phyloP scores from a whole-genome alignment of 75 land plant species.

The Gnetum montanum region DNA sequence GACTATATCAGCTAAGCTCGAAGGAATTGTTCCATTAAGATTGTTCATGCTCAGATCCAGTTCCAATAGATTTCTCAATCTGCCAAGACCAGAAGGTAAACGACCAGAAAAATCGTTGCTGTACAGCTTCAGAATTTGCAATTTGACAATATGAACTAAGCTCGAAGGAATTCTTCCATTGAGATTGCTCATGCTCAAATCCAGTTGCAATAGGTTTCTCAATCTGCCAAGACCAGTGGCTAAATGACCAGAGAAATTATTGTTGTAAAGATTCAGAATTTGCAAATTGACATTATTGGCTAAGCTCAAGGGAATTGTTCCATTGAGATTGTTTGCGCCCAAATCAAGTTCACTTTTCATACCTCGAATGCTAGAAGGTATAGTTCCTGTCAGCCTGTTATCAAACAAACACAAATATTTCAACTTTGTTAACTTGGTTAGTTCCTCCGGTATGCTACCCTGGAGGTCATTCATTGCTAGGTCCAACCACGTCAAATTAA shows the following conservation, averaged over 20 bases:
- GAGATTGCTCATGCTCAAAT: slow-evolving; percentile 3
- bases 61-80: slow-evolving; percentile 2
- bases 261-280: slow-evolving; percentile 17
- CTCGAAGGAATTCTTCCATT: slow-evolving; percentile 2
- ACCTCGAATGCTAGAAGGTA: slow-evolving; percentile 13
- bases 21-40: slow-evolving; percentile 24
- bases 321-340: slow-evolving; percentile 7
- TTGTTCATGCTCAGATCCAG: slow-evolving; percentile 9
- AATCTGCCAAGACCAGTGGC: slow-evolving; percentile 18
- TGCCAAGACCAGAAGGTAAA: slow-evolving; percentile 16
- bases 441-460: slow-evolving; percentile 1
- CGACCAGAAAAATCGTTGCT: slow-evolving; percentile 14
- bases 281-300: too few species aligned
- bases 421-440: slow-evolving; percentile 3
- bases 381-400: slow-evolving; percentile 15
- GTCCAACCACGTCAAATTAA: slow-evolving; percentile 2
- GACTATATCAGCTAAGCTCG: slow-evolving; percentile 22
- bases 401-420: neutral
- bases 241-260: slow-evolving; percentile 24
- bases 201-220: neutral
- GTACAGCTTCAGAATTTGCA: slow-evolving; percentile 7
- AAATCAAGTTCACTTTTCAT: slow-evolving; percentile 8
- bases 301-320: slow-evolving; percentile 25
- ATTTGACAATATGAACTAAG: neutral
- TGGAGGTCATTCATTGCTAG: slow-evolving; percentile 2